Evolutionary conservation across 2,329 filamentous ascomycete genomes (phyloP).

Genomic region (Clonostachys solani): DNA sequence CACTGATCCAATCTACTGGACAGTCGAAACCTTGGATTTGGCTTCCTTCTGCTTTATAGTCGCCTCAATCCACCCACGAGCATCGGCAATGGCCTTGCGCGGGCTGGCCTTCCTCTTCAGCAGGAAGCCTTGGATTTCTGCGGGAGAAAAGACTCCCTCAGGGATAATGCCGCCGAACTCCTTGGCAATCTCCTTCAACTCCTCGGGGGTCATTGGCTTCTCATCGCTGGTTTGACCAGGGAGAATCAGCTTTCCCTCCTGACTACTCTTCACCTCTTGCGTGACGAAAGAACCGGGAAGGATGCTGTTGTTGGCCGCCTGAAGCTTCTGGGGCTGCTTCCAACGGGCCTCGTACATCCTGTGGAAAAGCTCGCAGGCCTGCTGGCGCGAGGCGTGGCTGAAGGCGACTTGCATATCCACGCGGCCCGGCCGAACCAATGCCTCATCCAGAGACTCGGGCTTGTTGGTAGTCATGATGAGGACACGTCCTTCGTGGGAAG

Average conservation of each 20-base stretch:
- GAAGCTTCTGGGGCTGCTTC: conserved; percentile 3
- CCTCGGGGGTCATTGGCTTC: conserved; percentile 18
- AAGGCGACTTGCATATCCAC: conserved; percentile 69
- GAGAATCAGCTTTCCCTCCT: background rate
- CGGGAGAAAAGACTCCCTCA: conserved; percentile 47
- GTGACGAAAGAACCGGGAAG: background rate
- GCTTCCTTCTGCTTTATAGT: conserved; percentile 44
- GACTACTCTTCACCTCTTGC: conserved; percentile 1
- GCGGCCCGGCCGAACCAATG: conserved; percentile 68
- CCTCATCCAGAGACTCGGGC: conserved; percentile 68
- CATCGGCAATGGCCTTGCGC: conserved; percentile 47
- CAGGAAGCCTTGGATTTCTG: conserved; percentile 62
- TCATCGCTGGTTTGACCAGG: conserved; percentile 1
- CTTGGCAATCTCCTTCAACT: conserved; percentile 37
- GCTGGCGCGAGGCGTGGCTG: conserved; percentile 47
- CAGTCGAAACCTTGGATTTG: conserved; percentile 40
- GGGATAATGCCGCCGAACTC: conserved; percentile 51
- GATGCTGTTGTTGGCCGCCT: background rate
- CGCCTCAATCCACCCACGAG: conserved; percentile 47
- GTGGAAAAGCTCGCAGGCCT: conserved; percentile 54
- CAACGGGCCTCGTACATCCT: conserved; percentile 48
- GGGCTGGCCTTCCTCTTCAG: conserved; percentile 59
- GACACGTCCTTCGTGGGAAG: conserved; percentile 72
- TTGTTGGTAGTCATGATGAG: conserved; percentile 82
- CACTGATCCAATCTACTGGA: conserved; percentile 27